Percentiles rank a stretch among this genome's conserved stretches.
Evolutionary conservation across 2,329 filamentous ascomycete genomes (phyloP).

Genomic region (Hypoxylon sp.): DNA sequence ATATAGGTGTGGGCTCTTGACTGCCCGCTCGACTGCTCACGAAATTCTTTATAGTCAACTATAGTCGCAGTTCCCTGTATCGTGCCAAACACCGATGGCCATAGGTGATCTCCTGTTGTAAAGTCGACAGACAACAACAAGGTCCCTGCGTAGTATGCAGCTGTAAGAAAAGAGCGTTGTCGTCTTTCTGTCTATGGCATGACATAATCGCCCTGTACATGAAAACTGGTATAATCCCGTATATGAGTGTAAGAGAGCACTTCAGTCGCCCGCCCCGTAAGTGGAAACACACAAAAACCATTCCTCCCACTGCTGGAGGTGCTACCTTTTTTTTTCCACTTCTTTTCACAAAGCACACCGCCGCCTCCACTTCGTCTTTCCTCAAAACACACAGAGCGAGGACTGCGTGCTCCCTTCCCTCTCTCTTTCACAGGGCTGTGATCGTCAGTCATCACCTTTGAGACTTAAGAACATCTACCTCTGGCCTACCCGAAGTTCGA

Average conservation of each 20-base stretch:
- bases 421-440: background rate
- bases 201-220: background rate
- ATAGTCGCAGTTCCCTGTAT: background rate
- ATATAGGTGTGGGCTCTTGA: no score
- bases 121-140: background rate
- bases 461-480: background rate
- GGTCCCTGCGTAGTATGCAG: background rate
- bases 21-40: background rate
- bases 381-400: background rate
- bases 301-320: background rate
- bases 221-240: background rate
- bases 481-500: background rate
- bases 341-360: background rate
- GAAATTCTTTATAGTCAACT: no score
- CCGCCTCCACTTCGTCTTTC: background rate
- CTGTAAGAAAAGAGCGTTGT: background rate
- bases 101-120: background rate
- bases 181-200: background rate
- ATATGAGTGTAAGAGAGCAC: background rate
- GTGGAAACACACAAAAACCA: background rate
- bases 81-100: background rate
- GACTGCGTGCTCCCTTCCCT: background rate
- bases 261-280: background rate
- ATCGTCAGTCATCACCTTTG: background rate
- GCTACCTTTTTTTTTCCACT: background rate